phyloP scores from a whole-genome alignment of 495 filamentous ascomycete genomes.

The Penicillium lividum region DNA sequence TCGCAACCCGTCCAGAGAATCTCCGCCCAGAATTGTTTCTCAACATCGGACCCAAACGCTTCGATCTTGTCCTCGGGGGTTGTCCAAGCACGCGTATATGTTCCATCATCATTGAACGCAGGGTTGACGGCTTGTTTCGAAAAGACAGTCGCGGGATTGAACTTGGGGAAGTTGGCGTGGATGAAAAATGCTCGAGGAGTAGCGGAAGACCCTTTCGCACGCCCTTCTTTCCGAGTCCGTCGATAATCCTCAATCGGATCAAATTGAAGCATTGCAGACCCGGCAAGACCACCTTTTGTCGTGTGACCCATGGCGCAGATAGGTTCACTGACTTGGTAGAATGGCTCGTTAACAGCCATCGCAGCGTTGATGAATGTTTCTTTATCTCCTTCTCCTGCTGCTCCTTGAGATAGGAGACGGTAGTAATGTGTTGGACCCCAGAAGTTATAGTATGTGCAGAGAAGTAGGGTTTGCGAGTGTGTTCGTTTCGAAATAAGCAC shows the following conservation, averaged over 20 bases:
- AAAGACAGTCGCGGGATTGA: slow-evolving; percentile 51
- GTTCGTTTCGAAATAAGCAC: slow-evolving; percentile 51
- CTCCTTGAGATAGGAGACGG: slow-evolving; percentile 52
- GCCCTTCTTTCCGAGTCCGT: slow-evolving; percentile 25
- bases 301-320: slow-evolving; percentile 18
- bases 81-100: slow-evolving; percentile 33
- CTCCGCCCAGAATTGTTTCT: slow-evolving; percentile 51
- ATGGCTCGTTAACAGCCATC: slow-evolving; percentile 41
- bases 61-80: slow-evolving; percentile 29
- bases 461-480: slow-evolving; percentile 49
- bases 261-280: slow-evolving; percentile 44
- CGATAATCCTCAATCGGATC: slow-evolving; percentile 42
- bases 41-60: slow-evolving; percentile 43
- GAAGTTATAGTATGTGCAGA: slow-evolving; percentile 61
- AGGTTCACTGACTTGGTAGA: slow-evolving; percentile 67
- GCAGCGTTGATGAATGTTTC: slow-evolving; percentile 58
- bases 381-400: slow-evolving; percentile 58
- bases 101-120: slow-evolving; percentile 36
- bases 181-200: slow-evolving; percentile 35
- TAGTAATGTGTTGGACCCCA: slow-evolving; percentile 57
- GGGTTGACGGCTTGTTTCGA: slow-evolving; percentile 35
- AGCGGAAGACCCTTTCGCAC: slow-evolving; percentile 22
- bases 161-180: slow-evolving; percentile 50
- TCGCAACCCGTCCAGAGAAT: slow-evolving; percentile 46
- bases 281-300: slow-evolving; percentile 14